A percentile compares a stretch with the other conserved stretches of the same genome.
Evolutionary conservation across 192 early-diverging fungal genomes (phyloP).

Genomic region (Coemansia sp.): DNA sequence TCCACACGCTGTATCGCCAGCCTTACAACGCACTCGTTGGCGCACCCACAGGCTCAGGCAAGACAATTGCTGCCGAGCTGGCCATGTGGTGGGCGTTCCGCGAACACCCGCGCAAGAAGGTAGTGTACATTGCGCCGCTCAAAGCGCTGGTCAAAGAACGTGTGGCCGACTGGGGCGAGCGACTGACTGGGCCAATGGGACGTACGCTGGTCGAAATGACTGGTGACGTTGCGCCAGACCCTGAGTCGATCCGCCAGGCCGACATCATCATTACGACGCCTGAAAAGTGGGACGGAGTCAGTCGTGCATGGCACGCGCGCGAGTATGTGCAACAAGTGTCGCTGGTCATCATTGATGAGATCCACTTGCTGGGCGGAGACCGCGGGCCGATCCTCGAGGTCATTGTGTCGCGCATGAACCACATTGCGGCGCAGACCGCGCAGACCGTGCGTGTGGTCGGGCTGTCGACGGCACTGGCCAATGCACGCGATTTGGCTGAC

Average conservation of each 20-base stretch:
- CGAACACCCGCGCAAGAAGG: conserved; percentile 73
- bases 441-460: conserved; percentile 88
- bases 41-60: conserved; percentile 97
- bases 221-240: conserved; percentile 93
- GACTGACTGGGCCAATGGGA: conserved; percentile 70
- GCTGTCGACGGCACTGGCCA: conserved; percentile 94
- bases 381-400: conserved; percentile 96
- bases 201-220: conserved; percentile 91
- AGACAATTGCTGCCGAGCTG: conserved; percentile 94
- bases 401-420: conserved; percentile 98
- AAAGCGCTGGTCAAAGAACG: conserved; percentile 97
- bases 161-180: conserved; percentile 81
- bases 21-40: conserved; percentile 85
- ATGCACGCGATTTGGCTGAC: conserved; percentile 91
- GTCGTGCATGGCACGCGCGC: conserved; percentile 87
- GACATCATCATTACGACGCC: conserved; percentile 99
- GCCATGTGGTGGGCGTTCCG: conserved; percentile 94
- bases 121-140: conserved; percentile 97
- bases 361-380: conserved; percentile 95
- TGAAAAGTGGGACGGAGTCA: conserved; percentile 98
- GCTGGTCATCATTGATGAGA: conserved; percentile 96
- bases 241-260: conserved; percentile 77
- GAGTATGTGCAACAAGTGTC: conserved; percentile 86
- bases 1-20: conserved; percentile 92
- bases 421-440: conserved; percentile 79